Percentiles rank a stretch among this genome's conserved stretches.
These are phyloP conservation scores for Entomortierella parvispora DNA, from an alignment of 192 early-diverging fungal species.

Conservation along the genomic window DNA sequence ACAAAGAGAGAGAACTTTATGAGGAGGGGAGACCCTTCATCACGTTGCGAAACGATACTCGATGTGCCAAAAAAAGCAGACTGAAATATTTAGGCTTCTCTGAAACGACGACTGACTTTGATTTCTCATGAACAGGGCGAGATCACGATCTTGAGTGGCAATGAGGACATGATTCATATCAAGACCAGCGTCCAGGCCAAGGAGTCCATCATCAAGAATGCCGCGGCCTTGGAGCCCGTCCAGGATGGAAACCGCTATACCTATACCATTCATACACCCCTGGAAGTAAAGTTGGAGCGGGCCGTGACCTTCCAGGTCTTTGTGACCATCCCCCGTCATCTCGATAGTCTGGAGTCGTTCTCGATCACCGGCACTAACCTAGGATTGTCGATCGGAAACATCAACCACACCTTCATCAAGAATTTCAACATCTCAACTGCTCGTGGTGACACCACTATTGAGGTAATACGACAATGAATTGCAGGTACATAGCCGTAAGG, in stretches of 20 bases:
- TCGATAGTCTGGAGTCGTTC: slow-evolving; percentile 41
- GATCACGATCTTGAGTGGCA: slow-evolving; percentile 45
- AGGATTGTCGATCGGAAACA: slow-evolving; percentile 42
- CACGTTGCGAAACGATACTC: no score
- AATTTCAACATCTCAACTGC: slow-evolving; percentile 10
- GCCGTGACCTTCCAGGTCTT: slow-evolving; percentile 43
- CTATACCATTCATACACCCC: slow-evolving; percentile 45
- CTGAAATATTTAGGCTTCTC: no score
- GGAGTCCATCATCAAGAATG: slow-evolving; percentile 50
- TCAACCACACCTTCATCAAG: slow-evolving; percentile 46
- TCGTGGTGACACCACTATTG: slow-evolving; percentile 36
- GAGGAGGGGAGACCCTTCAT: no score
- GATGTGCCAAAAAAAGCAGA: no score
- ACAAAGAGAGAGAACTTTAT: no score
- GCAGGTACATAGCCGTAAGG: background rate
- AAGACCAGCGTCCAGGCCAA: slow-evolving; percentile 46
- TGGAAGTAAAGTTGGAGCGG: slow-evolving; percentile 19
- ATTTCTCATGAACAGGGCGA: no score
- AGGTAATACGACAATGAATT: slow-evolving; percentile 8
- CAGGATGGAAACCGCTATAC: slow-evolving; percentile 43
- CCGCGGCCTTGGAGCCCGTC: slow-evolving; percentile 38
- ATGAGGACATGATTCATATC: slow-evolving; percentile 48
- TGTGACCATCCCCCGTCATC: slow-evolving; percentile 31
- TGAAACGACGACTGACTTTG: no score
- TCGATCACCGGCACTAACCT: slow-evolving; percentile 23